Evolutionary conservation across 306 rosid genomes (phyloP), one percentile per base, ranked within the genome.

Genomic region (Lathyrus aphaca): DNA sequence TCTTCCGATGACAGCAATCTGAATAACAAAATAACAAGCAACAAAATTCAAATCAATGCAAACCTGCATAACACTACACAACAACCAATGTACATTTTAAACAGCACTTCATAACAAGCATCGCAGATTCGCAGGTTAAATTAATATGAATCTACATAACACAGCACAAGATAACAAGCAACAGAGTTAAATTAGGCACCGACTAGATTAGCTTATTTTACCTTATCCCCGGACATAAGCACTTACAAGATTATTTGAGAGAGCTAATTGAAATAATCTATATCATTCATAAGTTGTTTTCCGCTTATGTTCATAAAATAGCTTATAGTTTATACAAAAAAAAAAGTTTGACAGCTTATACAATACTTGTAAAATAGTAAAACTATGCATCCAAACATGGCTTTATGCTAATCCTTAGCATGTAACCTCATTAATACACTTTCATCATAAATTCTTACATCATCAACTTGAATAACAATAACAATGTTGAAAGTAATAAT

Each of bases 1-100:
- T 89, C 87, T n/a, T 83, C 75, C 64, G 29, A 40, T 1, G 95
- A 80, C 78, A 91, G 74, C 49, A 83, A 86, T 70, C 99, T 95
- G 83, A 88, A 75, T 8, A 58, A 35, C 86, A 57, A 23, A 55
- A 63, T 32, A 39, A 39, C 68, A 76, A 68, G 60, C 50, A 75
- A 75, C 44, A 67, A 9, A 25, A 80, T 67, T 46, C 2, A 72
- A 35, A 72, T 21, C 8, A 61, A 75, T 62, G 56, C 77, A 61
- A 61, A 46, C 38, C 30, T 13, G 63, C 40, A 56, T 3, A 13
- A 56, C 39, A 27, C 11, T 23, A 25, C 38, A 6, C 62, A 53
- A 53, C 9, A 55, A 25, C 17, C 61, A 55, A 55, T 25, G 3
- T 56, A 16, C 39, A 56, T 13, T 23, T 12, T 10, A 55, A 21